Evolutionary conservation across 164 flowering plant species (phyloP).

Genomic region (Vitis labrusca): DNA sequence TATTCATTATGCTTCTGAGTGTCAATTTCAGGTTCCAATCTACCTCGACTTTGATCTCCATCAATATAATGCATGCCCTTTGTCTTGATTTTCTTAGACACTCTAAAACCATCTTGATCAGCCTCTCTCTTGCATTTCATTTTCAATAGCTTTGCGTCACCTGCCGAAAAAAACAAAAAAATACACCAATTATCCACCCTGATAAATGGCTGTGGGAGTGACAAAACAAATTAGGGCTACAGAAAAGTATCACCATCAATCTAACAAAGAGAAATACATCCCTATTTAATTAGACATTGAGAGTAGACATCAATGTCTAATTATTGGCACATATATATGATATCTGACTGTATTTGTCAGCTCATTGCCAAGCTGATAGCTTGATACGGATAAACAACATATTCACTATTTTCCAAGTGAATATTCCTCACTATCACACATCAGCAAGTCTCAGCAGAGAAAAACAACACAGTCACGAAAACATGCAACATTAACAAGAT

Average conservation of each 20-base stretch:
- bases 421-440: too few relatives aligned
- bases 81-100: slow-evolving; percentile 62
- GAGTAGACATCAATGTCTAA: too few relatives aligned
- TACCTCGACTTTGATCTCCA: slow-evolving; percentile 20
- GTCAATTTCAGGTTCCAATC: too few relatives aligned
- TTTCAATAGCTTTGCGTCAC: slow-evolving; percentile 43
- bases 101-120: slow-evolving; percentile 38
- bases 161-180: slow-evolving; percentile 31
- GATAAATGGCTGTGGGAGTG: background rate
- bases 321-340: too few relatives aligned
- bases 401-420: too few relatives aligned
- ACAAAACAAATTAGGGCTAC: slow-evolving; percentile 6
- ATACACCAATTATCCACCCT: background rate
- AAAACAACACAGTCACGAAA: too few relatives aligned
- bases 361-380: too few relatives aligned
- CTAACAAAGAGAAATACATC: background rate
- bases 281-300: too few relatives aligned
- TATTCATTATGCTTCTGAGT: slow-evolving; percentile 5
- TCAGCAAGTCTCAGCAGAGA: too few relatives aligned
- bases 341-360: too few relatives aligned
- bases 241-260: slow-evolving; percentile 53
- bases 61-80: slow-evolving; percentile 27
- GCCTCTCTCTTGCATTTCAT: slow-evolving; percentile 40
- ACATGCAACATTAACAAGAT: too few relatives aligned
- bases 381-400: too few relatives aligned